Conservation (phyloP, 2,329 filamentous ascomycete species). For the Cadophora malorum region DNA sequence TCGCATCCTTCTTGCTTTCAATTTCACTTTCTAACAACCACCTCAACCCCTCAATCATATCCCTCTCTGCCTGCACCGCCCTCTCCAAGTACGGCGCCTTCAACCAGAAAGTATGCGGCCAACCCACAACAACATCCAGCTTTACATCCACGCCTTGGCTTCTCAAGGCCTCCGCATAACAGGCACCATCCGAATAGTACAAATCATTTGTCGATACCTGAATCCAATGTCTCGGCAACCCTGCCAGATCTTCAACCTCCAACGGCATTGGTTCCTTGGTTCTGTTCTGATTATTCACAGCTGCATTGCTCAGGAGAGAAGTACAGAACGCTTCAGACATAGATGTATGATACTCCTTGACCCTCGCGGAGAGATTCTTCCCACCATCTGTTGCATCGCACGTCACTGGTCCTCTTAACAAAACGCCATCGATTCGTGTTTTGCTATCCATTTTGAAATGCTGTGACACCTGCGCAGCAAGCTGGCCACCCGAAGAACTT, state of each 20-base stretch:
- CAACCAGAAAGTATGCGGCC: slow-evolving; percentile 61
- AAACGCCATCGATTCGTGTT: slow-evolving; percentile 49
- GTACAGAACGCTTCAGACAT: slow-evolving; percentile 47
- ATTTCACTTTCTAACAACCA: slow-evolving; percentile 47
- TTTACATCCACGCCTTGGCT: slow-evolving; percentile 50
- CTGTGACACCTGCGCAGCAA: slow-evolving; percentile 54
- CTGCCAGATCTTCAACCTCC: slow-evolving; percentile 41
- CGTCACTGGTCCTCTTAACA: slow-evolving; percentile 57
- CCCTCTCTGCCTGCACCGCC: slow-evolving; percentile 51
- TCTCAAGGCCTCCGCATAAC: slow-evolving; percentile 53
- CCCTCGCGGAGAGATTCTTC: slow-evolving; percentile 47
- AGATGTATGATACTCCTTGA: slow-evolving; percentile 50
- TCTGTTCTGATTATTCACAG: slow-evolving; percentile 47
- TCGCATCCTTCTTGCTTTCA: neutral
- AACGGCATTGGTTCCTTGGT: slow-evolving; percentile 52
- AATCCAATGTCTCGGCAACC: slow-evolving; percentile 52
- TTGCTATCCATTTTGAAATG: slow-evolving; percentile 26
- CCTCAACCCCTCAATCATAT: slow-evolving; percentile 50
- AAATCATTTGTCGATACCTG: slow-evolving; percentile 59
- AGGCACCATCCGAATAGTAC: slow-evolving; percentile 58
- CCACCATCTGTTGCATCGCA: slow-evolving; percentile 50
- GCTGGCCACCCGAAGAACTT: slow-evolving; percentile 56
- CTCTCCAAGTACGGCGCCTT: slow-evolving; percentile 51
- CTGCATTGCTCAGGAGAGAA: slow-evolving; percentile 45
- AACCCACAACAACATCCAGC: slow-evolving; percentile 53